These are phyloP conservation scores for Aspergillus nomiae DNA, from an alignment of 2,329 filamentous ascomycete species.

Conservation along the genomic window DNA sequence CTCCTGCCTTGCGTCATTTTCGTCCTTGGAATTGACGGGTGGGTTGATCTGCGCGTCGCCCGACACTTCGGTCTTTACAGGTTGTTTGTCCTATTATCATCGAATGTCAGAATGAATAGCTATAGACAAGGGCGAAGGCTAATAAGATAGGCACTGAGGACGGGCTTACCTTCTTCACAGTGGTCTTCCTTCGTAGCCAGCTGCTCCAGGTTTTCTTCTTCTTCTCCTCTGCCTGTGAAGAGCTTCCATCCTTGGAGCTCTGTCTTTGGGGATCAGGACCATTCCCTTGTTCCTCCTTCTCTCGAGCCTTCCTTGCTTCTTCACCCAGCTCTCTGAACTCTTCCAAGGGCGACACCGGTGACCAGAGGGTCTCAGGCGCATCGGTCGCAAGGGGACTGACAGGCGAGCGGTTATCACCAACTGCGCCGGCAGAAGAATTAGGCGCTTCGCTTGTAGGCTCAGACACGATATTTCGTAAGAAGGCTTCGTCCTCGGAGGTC, in stretches of 20 bases:
- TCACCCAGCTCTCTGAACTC: conserved; percentile 38
- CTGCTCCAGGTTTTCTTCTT: conserved; percentile 40
- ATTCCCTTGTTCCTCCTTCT: conserved; percentile 11
- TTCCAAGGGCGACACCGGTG: conserved; percentile 53
- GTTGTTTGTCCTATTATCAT: conserved; percentile 13
- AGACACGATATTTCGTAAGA: conserved; percentile 55
- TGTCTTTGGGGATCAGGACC: conserved; percentile 18
- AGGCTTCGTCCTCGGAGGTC: conserved; percentile 64
- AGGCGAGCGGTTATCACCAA: conserved; percentile 8
- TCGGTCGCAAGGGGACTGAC: conserved; percentile 43
- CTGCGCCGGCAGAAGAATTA: conserved; percentile 5
- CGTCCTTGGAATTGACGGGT: conserved; percentile 10
- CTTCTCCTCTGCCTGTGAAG: conserved; percentile 27
- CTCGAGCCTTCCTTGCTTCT: conserved; percentile 38
- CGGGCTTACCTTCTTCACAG: conserved; percentile 33
- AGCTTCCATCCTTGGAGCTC: conserved; percentile 20
- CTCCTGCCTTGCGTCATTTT: conserved; percentile 57
- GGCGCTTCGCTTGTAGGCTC: conserved; percentile 36
- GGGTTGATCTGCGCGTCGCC: conserved; percentile 9
- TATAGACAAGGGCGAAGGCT: background rate
- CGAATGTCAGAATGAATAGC: background rate
- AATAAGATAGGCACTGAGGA: background rate
- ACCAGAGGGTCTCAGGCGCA: conserved; percentile 48
- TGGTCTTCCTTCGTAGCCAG: conserved; percentile 42
- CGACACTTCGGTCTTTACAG: conserved; percentile 1